Percentiles rank a stretch among this genome's conserved stretches.
These are phyloP conservation scores for Myriangium duriaei DNA, from an alignment of 2,329 filamentous ascomycete genomes.

Conservation along the genomic window DNA sequence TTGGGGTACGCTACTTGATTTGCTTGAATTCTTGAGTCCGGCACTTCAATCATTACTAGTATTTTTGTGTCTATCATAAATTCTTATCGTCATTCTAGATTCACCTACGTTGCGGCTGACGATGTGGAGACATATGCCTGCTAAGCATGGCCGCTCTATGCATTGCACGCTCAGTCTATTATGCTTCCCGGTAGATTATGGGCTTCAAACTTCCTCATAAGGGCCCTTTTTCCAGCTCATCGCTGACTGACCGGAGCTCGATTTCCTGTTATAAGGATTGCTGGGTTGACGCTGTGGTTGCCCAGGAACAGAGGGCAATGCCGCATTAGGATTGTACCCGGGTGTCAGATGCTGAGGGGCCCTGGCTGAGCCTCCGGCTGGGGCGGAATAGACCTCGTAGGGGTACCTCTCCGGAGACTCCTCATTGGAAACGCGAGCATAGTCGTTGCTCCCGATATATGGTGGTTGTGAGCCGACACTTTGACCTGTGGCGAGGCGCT, in stretches of 20 bases:
- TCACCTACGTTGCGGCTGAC: no score
- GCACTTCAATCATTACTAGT: no score
- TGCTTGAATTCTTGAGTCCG: no score
- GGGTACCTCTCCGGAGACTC: not conserved
- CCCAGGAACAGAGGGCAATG: not conserved
- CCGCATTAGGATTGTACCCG: not conserved
- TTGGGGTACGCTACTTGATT: no score
- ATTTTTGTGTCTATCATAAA: no score
- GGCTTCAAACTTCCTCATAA: not conserved
- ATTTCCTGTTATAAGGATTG: not conserved
- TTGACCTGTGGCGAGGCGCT: slow-evolving; percentile 10
- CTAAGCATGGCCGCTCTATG: no score
- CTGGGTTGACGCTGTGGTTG: slow-evolving; percentile 1
- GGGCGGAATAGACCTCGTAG: not conserved
- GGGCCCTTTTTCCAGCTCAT: not conserved
- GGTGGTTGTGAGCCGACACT: slow-evolving; percentile 19
- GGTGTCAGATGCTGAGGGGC: not conserved
- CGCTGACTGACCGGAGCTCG: slow-evolving; percentile 3
- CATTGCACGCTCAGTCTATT: no score
- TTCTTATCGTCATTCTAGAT: no score
- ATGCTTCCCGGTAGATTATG: no score
- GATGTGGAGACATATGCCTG: no score
- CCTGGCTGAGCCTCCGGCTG: not conserved
- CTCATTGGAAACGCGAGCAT: not conserved
- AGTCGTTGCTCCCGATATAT: slow-evolving; percentile 14